Base-by-base conservation (phyloP, 73 alveolate genomes). In the Effrenium voratum region DNA sequence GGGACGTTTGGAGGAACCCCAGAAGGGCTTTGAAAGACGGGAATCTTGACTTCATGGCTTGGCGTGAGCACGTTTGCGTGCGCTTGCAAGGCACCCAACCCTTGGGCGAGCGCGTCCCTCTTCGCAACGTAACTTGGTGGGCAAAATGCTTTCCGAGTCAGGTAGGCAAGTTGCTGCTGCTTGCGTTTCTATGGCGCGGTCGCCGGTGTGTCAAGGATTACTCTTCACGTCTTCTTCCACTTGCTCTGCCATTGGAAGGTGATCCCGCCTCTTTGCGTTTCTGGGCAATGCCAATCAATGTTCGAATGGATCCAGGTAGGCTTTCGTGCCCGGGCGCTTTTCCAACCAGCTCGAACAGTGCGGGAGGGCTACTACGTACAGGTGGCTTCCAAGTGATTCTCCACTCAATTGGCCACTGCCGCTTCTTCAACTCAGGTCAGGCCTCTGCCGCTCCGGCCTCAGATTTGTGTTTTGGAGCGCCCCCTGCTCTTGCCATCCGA, bases 351-450 rank as follows among this genome's bases (percentile, higher is more conserved):
- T 44, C 83, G 95, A 47, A 49, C 59, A 43, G 83, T 87, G 52
- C 95, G 95, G 38, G 95, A 87, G 44, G 95, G 95, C 50, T 87
- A 59, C 95, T 87, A 87, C 46, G 95, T 87, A 22, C 95, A 87
- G 95, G 95, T 70, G 72, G 28, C 72, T 57, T 1, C 72, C 72
- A 57, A 30, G 12, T 22, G 68, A 55, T 55, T 55, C 22, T 12
- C 22, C 68, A 12, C 68, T 55, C 22, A 55, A 22, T 22, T 57
- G 72, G 28, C 28, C 28, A 22, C n/a, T 22, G 16, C 28, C 72
- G 16, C 72, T 22, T 57, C 28, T 12, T 22, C 68, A 1, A 22
- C 72, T 36, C 83, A 76, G 87, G 87, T 76, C 60, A 45, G 44
- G 46, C 90, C 90, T 28, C 46, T 79, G 45, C 68, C 60, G 90